Evolutionary conservation across 495 filamentous ascomycete species (phyloP).

Genomic region (Neurospora discreta): DNA sequence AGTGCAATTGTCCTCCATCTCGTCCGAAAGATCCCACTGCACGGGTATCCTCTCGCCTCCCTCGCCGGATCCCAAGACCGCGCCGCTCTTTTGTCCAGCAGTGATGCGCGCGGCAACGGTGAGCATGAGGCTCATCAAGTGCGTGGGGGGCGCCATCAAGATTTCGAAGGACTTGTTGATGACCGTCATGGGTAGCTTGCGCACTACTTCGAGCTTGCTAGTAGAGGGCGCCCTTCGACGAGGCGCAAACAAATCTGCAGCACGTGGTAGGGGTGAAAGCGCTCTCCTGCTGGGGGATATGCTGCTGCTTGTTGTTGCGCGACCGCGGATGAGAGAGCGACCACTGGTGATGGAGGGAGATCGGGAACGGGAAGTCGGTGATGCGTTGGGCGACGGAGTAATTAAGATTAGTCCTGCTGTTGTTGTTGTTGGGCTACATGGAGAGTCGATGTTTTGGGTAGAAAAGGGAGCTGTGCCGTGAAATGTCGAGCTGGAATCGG

Average conservation of each 20-base stretch:
- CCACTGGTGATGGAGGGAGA: background rate
- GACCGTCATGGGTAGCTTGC: constrained; percentile 53
- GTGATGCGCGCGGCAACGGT: constrained; percentile 66
- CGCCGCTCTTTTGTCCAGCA: constrained; percentile 47
- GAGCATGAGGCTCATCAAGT: constrained; percentile 66
- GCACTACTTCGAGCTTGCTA: constrained; percentile 26
- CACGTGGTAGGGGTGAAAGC: constrained; percentile 59
- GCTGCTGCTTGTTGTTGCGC: constrained; percentile 23
- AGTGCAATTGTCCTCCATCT: constrained; percentile 16
- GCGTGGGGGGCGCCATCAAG: constrained; percentile 61
- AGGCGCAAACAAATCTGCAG: constrained; percentile 54
- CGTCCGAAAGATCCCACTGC: constrained; percentile 44
- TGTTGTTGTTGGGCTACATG: constrained; percentile 6
- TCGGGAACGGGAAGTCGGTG: background rate
- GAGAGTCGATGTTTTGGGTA: constrained; percentile 3
- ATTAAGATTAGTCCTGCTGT: background rate
- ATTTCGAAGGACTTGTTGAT: constrained; percentile 66
- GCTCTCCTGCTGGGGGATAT: constrained; percentile 45
- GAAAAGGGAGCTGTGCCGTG: constrained; percentile 5
- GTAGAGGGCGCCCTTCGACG: constrained; percentile 6
- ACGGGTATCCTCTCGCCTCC: constrained; percentile 40
- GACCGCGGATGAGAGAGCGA: constrained; percentile 14
- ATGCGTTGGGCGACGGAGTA: constrained; percentile 2
- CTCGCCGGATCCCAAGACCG: constrained; percentile 37
- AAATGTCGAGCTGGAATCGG: constrained; percentile 1